These are phyloP conservation scores for Nicotiana obtusifolia DNA, from an alignment of 257 asterid species.

Conservation along the genomic window DNA sequence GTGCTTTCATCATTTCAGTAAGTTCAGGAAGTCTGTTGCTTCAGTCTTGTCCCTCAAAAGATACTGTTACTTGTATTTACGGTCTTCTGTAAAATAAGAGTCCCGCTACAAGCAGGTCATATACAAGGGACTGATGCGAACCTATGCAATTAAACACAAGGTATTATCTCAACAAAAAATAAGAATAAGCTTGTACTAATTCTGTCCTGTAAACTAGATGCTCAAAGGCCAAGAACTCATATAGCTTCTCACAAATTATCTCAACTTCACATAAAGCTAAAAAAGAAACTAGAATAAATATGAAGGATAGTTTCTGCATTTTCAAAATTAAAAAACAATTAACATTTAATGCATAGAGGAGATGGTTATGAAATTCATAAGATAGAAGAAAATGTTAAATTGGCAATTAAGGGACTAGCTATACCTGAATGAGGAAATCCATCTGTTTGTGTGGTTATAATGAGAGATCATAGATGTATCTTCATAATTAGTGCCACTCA, in stretches of 20 bases:
- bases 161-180: background rate
- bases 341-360: background rate
- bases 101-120: too few species aligned
- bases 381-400: background rate
- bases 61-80: too few species aligned
- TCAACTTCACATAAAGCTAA: background rate
- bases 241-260: background rate
- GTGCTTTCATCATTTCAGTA: too few species aligned
- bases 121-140: too few species aligned
- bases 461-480: conserved; percentile 54
- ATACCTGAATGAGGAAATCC: conserved; percentile 80
- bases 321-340: background rate
- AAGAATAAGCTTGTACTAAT: background rate
- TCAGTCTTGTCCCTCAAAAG: too few species aligned
- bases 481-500: conserved; percentile 64
- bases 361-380: background rate
- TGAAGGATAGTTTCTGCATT: background rate
- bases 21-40: too few species aligned
- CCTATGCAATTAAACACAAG: background rate
- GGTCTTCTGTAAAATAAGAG: too few species aligned
- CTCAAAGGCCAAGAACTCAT: background rate
- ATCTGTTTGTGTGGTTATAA: conserved; percentile 59
- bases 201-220: background rate
- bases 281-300: background rate
- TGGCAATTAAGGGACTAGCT: background rate